Evolutionary conservation across 2,329 filamentous ascomycete genomes (phyloP).

Genomic region (Monosporascus sp.): DNA sequence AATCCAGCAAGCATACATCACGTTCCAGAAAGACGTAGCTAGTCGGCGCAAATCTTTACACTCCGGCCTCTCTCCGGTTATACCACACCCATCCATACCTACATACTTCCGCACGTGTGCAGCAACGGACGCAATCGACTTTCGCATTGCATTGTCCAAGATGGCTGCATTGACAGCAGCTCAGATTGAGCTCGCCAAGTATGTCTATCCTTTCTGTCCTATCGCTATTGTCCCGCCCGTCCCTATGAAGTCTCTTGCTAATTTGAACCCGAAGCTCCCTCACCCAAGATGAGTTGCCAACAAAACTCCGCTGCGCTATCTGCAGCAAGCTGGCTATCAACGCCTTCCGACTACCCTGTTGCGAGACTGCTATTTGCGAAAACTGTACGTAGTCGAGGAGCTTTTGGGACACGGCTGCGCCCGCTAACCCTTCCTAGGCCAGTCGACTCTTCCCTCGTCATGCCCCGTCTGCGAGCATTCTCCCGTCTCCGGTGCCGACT

Average conservation of each 20-base stretch:
- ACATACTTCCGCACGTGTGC: constrained; percentile 12
- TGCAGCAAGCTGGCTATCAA: constrained; percentile 90
- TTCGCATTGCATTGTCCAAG: constrained; percentile 10
- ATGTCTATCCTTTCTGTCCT: constrained; percentile 11
- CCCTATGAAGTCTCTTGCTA: constrained; percentile 3
- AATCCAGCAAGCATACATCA: not conserved
- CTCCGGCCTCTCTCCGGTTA: not conserved
- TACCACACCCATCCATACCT: not conserved
- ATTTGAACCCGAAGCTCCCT: constrained; percentile 55
- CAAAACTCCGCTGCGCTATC: constrained; percentile 89
- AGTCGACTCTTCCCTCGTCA: constrained; percentile 67
- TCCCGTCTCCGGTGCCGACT: constrained; percentile 79
- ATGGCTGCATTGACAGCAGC: constrained; percentile 39
- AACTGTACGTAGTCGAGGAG: constrained; percentile 56
- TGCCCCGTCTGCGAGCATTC: constrained; percentile 93
- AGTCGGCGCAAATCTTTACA: not conserved
- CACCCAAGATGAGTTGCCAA: constrained; percentile 80
- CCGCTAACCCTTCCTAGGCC: constrained; percentile 49
- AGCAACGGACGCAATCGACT: constrained; percentile 3
- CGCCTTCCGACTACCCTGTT: constrained; percentile 87
- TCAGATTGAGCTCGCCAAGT: constrained; percentile 57
- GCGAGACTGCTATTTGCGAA: constrained; percentile 91
- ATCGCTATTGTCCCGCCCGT: not conserved
- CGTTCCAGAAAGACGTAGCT: not conserved
- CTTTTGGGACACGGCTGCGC: constrained; percentile 2